phyloP scores from a whole-genome alignment of 805 yeast species.

The Candida cerambycidarum region DNA sequence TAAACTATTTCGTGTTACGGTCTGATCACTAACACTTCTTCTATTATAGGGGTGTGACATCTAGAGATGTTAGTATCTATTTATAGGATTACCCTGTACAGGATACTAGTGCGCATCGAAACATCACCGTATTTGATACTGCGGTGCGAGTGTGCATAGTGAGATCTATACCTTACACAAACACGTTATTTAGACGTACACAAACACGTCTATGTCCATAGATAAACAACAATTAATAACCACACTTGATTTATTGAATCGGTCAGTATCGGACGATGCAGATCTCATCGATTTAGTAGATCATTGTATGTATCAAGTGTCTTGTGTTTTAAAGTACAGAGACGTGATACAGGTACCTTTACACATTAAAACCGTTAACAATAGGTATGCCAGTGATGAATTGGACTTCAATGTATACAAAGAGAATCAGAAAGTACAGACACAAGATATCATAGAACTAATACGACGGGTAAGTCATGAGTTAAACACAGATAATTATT shows the following conservation, averaged over 20 bases:
- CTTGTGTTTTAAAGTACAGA: conserved; percentile 1
- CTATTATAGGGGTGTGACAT: not conserved
- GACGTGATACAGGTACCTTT: not conserved
- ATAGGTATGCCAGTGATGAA: conserved; percentile 1
- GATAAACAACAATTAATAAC: not conserved
- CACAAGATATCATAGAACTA: not conserved
- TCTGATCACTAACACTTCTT: conserved; percentile 6
- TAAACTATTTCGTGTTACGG: not conserved
- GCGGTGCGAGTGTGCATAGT: not conserved
- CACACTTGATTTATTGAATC: not conserved
- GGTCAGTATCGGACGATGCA: not conserved
- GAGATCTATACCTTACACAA: not conserved
- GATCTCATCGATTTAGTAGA: conserved; percentile 3
- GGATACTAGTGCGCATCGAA: too few species aligned
- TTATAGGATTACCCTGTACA: not conserved
- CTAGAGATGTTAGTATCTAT: not conserved
- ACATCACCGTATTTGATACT: not conserved
- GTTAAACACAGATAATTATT: not conserved
- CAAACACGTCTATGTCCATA: not conserved
- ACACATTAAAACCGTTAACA: not conserved
- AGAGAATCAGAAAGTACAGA: not conserved
- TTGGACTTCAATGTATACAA: not conserved
- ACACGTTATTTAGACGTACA: too few species aligned
- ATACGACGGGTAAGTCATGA: not conserved
- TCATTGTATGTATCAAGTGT: conserved; percentile 2